Evolutionary conservation across 306 rosid genomes (phyloP), one percentile per base, ranked within the genome.

Genomic region (Prunus persica): DNA sequence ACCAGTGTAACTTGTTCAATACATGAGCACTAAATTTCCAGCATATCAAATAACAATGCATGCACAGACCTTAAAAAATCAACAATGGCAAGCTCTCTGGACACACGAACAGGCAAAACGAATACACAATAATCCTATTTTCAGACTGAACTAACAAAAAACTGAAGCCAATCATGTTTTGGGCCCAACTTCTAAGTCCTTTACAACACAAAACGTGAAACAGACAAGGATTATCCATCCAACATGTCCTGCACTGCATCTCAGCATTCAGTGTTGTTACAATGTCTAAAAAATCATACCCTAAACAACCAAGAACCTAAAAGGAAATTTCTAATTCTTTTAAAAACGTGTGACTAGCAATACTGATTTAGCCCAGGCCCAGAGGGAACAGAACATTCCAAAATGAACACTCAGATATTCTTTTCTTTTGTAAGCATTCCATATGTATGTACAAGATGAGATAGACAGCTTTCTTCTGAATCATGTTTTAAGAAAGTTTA

Each of bases 1-100:
- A 77, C 79, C 14, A 75, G 20, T 6, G 6, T 20, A 60, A 43
- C 6, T 72, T 73, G 55, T 72, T 57, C 22, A 2, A 58, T 22
- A 24, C 3, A 20, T 5, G 9, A 71, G 28, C 43, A 11, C 63
- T 63, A 71, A 32, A 60, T 25, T 19, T 66, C 32, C 54, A 45
- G 30, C 65, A 80, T 28, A 27, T 8, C 14, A 20, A 22, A 47
- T 41, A 57, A 65, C 66, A 34, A 56, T 14, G 63, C 30, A 19
- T 12, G 49, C 22, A 34, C 13, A 71, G 20, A 32, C n/a, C 43
- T 14, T 62, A 1, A n/a, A 27, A 62, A 62, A 30, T 28, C 18
- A 15, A 62, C 45, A 62, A n/a, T 20, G 24, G 38, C 65, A 72
- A 6, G 50, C 65, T 34, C 25, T 72, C 62, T 38, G 22, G 27